Conservation (phyloP, 2,329 filamentous ascomycete species). For the Epichloe sp. region DNA sequence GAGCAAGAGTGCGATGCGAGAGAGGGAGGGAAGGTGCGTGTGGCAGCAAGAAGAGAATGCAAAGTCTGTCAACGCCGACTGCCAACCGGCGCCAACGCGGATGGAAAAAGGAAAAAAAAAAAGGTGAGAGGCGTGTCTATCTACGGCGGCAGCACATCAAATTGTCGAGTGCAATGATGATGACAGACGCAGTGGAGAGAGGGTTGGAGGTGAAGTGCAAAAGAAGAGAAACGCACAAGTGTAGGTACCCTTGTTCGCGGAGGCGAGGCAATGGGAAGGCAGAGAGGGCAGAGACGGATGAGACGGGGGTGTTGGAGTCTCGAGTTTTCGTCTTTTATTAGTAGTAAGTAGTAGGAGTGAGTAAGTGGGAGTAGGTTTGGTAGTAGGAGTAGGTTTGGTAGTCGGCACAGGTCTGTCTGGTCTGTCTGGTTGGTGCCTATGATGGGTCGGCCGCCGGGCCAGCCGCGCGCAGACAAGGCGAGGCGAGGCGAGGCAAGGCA, state of each 20-base stretch:
- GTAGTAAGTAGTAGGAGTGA: no score
- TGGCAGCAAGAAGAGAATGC: background rate
- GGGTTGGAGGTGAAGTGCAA: background rate
- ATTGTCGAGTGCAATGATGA: slow-evolving; percentile 1
- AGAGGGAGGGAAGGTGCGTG: background rate
- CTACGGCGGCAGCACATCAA: background rate
- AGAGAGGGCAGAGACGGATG: background rate
- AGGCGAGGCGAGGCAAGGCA: background rate
- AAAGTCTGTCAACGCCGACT: background rate
- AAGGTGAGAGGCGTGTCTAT: background rate
- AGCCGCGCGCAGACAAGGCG: background rate
- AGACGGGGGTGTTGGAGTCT: background rate
- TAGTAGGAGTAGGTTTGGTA: no score
- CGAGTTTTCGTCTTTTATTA: background rate
- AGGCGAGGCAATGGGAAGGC: background rate
- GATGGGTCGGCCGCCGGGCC: background rate
- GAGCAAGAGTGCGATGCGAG: background rate
- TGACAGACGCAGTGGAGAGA: background rate
- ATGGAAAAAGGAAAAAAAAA: background rate
- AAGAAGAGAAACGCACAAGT: background rate
- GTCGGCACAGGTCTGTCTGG: no score
- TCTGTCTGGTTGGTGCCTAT: background rate
- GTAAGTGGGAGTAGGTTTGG: no score
- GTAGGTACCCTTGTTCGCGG: background rate
- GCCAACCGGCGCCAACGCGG: background rate